phyloP scores from a whole-genome alignment of 352 stramenopile genomes.

The Globisporangium mamillatum region DNA sequence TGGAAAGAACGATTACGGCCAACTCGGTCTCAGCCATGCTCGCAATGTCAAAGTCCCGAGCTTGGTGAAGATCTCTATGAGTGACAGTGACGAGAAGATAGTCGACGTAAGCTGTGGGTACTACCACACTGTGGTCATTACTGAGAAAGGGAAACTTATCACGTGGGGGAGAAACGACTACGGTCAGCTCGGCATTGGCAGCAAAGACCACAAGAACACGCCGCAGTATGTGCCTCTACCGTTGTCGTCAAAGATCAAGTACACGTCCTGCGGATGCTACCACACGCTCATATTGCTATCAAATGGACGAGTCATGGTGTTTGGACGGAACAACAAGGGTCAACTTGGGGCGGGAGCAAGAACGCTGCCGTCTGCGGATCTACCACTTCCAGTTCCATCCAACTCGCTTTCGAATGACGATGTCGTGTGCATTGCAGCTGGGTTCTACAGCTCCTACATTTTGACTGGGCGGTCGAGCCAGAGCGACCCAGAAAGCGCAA shows the following conservation, averaged over 20 bases:
- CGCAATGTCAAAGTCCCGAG: conserved; percentile 74
- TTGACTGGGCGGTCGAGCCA: conserved; percentile 69
- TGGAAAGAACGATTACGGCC: conserved; percentile 87
- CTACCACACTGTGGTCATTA: conserved; percentile 81
- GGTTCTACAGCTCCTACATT: conserved; percentile 89
- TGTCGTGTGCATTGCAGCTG: conserved; percentile 74
- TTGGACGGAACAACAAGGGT: conserved; percentile 87
- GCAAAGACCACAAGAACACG: conserved; percentile 85
- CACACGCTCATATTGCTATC: conserved; percentile 76
- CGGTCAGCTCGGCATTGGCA: conserved; percentile 82
- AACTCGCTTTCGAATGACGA: conserved; percentile 81
- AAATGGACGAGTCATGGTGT: conserved; percentile 83
- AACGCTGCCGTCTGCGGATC: conserved; percentile 75
- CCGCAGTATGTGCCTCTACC: conserved; percentile 76
- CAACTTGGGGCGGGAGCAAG: conserved; percentile 74
- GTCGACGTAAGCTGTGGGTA: conserved; percentile 79
- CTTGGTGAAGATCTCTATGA: conserved; percentile 58
- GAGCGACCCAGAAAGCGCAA: conserved; percentile 25
- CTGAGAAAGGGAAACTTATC: conserved; percentile 79
- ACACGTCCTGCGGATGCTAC: conserved; percentile 81
- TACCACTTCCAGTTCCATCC: conserved; percentile 72
- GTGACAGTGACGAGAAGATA: conserved; percentile 76
- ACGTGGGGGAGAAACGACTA: conserved; percentile 88
- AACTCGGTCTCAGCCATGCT: conserved; percentile 78
- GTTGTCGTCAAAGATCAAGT: conserved; percentile 76